These are phyloP conservation scores for Agaricales sp. DNA, from an alignment of 1,284 basidiomycete genomes.

Conservation along the genomic window DNA sequence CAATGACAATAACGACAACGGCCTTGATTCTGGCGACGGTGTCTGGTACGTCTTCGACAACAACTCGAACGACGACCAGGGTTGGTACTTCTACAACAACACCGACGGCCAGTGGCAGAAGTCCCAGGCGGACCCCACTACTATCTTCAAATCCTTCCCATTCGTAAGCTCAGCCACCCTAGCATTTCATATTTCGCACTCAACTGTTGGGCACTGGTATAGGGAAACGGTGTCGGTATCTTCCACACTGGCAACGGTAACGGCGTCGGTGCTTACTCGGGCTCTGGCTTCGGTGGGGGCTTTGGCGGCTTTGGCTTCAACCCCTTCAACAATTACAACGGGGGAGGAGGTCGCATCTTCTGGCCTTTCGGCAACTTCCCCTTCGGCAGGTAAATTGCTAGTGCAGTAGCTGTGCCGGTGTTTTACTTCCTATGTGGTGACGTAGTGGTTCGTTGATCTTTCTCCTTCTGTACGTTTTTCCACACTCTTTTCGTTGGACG, in stretches of 20 bases:
- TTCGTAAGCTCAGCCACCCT: background rate
- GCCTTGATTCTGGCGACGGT: background rate
- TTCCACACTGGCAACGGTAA: background rate
- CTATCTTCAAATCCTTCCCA: background rate
- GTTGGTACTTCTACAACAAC: background rate
- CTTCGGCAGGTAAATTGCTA: background rate
- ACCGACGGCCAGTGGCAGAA: background rate
- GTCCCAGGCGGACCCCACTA: background rate
- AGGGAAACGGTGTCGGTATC: background rate
- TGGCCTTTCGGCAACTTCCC: background rate
- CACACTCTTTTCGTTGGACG: no score
- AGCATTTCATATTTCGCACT: background rate
- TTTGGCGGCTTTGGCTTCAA: no score
- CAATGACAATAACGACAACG: background rate
- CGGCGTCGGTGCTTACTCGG: background rate
- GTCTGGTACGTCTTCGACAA: background rate
- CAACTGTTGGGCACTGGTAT: background rate
- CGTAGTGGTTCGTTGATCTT: no score
- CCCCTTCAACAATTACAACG: no score
- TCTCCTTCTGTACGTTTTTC: no score
- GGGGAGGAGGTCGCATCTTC: background rate
- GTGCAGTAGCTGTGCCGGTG: no score
- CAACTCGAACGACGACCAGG: background rate
- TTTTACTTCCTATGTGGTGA: no score
- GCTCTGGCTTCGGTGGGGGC: background rate